A percentile compares a stretch with the other conserved stretches of the same genome.
Evolutionary conservation across 176 grass and related monocot species (phyloP).

Genomic region (Lolium multiflorum): DNA sequence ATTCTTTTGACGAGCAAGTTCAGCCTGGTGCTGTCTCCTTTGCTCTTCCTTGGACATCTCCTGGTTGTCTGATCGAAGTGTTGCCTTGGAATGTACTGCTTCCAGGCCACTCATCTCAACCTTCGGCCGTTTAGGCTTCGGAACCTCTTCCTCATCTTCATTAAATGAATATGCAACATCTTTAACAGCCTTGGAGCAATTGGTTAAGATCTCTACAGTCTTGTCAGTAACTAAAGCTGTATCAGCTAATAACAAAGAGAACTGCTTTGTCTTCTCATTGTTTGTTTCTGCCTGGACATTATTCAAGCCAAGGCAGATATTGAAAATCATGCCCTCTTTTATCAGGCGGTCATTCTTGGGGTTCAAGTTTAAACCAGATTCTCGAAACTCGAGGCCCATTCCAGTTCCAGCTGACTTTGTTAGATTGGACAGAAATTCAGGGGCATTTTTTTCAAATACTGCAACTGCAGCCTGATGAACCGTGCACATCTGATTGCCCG

Average conservation of each 20-base stretch:
- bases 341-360: constrained; percentile 68
- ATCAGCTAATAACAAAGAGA: constrained; percentile 80
- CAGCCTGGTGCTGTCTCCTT: constrained; percentile 61
- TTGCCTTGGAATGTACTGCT: constrained; percentile 30
- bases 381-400: constrained; percentile 89
- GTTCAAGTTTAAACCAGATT: constrained; percentile 83
- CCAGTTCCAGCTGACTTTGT: constrained; percentile 92
- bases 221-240: constrained; percentile 75
- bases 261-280: constrained; percentile 83
- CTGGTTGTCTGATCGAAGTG: constrained; percentile 32
- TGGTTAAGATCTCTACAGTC: constrained; percentile 65
- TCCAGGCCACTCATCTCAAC: neutral
- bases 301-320: constrained; percentile 88
- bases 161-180: constrained; percentile 66
- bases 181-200: constrained; percentile 55
- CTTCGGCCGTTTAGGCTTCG: neutral
- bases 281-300: constrained; percentile 77
- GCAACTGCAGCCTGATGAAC: constrained; percentile 69
- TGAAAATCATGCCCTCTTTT: constrained; percentile 85
- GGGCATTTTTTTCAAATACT: constrained; percentile 74
- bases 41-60: constrained; percentile 61
- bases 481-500: constrained; percentile 65
- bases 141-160: constrained; percentile 43
- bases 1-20: constrained; percentile 54
- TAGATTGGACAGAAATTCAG: constrained; percentile 71